These are phyloP conservation scores for Melaleuca alternifolia DNA, from an alignment of 345 rosid species.

Conservation along the genomic window DNA sequence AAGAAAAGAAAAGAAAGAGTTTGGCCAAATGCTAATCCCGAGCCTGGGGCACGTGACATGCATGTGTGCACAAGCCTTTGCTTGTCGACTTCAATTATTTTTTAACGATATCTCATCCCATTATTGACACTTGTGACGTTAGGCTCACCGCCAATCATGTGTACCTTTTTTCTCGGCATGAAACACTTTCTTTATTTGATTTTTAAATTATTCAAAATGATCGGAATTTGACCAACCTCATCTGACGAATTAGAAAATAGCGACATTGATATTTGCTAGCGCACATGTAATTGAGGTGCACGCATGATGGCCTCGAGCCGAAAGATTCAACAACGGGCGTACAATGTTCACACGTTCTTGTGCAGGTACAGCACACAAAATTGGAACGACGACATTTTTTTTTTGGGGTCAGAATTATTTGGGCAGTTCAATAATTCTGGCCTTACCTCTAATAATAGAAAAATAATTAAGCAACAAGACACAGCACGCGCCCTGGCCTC, in stretches of 20 bases:
- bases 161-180: neutral
- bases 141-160: neutral
- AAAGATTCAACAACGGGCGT: no score
- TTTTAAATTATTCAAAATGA: neutral
- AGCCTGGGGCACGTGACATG: neutral
- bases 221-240: neutral
- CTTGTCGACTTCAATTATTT: neutral
- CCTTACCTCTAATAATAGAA: neutral
- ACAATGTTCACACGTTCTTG: no score
- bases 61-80: neutral
- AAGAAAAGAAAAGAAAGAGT: neutral
- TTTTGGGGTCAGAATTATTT: neutral
- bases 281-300: neutral
- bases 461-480: neutral
- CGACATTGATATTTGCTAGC: neutral
- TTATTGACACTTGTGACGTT: neutral
- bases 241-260: neutral
- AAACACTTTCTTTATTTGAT: neutral
- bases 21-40: neutral
- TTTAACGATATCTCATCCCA: neutral
- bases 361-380: neutral
- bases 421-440: neutral
- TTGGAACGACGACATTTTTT: neutral
- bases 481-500: neutral
- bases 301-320: neutral